Conservation (phyloP, 495 filamentous ascomycete species). For the Trichoderma erinaceum region DNA sequence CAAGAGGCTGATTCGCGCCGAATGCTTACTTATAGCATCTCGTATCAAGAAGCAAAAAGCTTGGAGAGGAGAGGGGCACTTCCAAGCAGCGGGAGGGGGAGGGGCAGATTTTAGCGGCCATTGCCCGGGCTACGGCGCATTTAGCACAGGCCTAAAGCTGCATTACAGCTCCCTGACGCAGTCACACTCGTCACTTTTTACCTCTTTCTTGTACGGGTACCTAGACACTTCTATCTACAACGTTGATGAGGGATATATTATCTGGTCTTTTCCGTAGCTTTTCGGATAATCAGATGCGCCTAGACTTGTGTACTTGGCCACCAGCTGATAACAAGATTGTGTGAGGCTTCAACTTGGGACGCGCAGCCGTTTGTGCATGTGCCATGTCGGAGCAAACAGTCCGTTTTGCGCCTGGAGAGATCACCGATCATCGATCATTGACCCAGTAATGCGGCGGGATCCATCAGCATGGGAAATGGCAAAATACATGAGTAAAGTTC, state of each 20-base stretch:
- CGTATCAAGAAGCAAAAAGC: neutral
- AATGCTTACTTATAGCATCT: neutral
- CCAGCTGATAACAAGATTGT: no score
- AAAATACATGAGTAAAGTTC: slow-evolving; percentile 2
- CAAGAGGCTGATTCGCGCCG: neutral
- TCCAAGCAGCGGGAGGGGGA: neutral
- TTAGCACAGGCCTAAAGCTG: neutral
- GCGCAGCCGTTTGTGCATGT: no score
- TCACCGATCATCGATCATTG: slow-evolving; percentile 1
- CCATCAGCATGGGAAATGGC: neutral
- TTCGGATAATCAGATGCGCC: no score
- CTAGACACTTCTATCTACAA: neutral
- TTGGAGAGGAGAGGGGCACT: slow-evolving; percentile 3
- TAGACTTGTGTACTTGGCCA: no score
- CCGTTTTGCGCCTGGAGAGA: neutral
- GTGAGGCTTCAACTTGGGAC: no score
- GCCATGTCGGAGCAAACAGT: slow-evolving; percentile 2
- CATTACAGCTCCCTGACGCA: slow-evolving; percentile 11
- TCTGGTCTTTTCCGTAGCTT: neutral
- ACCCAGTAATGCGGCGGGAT: neutral
- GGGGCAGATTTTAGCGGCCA: slow-evolving; percentile 10
- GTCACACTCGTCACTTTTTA: neutral
- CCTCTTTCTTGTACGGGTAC: neutral
- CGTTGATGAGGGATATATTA: slow-evolving; percentile 4
- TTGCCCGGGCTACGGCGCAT: neutral